phyloP scores from a whole-genome alignment of 163 green algal species.

The Chlorella variabilis region DNA sequence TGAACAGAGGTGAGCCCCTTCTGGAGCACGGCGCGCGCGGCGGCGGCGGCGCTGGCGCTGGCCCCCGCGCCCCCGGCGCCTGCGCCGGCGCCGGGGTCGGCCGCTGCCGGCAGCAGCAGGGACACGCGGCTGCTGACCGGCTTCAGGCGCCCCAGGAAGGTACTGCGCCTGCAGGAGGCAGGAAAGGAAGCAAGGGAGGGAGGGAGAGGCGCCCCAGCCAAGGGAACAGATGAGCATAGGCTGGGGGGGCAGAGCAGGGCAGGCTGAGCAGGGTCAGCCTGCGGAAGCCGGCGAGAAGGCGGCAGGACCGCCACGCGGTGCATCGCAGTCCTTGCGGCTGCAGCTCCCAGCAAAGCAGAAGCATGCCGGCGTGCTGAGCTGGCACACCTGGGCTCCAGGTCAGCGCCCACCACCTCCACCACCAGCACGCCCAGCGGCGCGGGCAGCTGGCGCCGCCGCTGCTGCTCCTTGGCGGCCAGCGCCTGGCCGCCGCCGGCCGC shows the following conservation, averaged over 20 bases:
- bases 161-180: constrained; percentile 22
- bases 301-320: too few species aligned
- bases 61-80: neutral
- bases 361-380: too few species aligned
- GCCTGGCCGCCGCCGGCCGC: constrained; percentile 1
- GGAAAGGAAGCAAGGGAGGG: neutral
- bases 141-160: constrained; percentile 46
- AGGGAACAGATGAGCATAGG: too few species aligned
- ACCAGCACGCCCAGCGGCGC: constrained; percentile 42
- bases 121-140: constrained; percentile 32
- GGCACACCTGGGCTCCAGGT: constrained; percentile 39
- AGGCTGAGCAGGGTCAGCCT: too few species aligned
- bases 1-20: constrained; percentile 36
- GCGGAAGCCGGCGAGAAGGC: too few species aligned
- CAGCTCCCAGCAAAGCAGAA: too few species aligned
- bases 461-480: constrained; percentile 1
- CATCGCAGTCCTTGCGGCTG: neutral
- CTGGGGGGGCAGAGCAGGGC: too few species aligned
- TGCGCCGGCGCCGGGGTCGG: neutral
- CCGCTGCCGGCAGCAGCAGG: constrained; percentile 32
- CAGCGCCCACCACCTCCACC: constrained; percentile 35
- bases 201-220: neutral
- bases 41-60: too few species aligned
- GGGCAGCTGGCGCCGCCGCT: constrained; percentile 21
- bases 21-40: constrained; percentile 29